Evolutionary conservation across 345 rosid species (phyloP), one percentile per base, ranked within the genome.

Genomic region (Eucalyptus fibrosa): DNA sequence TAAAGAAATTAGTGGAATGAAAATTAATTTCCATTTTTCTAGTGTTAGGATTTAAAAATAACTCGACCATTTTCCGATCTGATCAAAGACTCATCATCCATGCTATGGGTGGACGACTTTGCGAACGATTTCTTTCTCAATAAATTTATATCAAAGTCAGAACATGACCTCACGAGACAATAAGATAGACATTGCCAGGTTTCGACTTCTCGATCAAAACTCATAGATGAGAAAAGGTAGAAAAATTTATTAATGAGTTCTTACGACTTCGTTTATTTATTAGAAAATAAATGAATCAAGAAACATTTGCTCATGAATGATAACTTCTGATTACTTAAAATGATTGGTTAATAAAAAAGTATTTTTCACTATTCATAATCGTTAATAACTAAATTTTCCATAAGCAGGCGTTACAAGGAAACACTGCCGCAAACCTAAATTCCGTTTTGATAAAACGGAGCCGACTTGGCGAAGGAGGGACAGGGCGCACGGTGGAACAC

Each of bases 61-160:
- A 69, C 7, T 69, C 3, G 13, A 18, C 12, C 12, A 16, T 10
- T 67, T 6, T 8, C 2, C 2, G 2, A 60, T 56, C 3, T 24
- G 30, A 24, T 60, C 67, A 26, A 60, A 5, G 15, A 8, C 7
- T 1, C 15, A 0, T 12, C n/a, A 12, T 60, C 1, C 7, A 28
- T 1, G 11, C 5, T 2, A 8, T 21, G 26, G 11, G 5, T 6
- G 16, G 15, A 26, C 15, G n/a, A 7, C 67, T 26, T 60, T 12
- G 16, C 8, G 1, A 12, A 60, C 13, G 2, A 4, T 60, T 12
- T 26, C n/a, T 2, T 60, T 60, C 32, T 60, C 15, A 5, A 60
- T 21, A 60, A 28, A 60, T 30, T 6, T 62, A 4, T 7, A 6
- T 3, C 1, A 2, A 1, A 30, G 69, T 62, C 5, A 0, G 8